Percentiles rank a stretch among this genome's conserved stretches.
Conservation (phyloP, 768 basidiomycete species). For the Hygrophorus pudorinus region DNA sequence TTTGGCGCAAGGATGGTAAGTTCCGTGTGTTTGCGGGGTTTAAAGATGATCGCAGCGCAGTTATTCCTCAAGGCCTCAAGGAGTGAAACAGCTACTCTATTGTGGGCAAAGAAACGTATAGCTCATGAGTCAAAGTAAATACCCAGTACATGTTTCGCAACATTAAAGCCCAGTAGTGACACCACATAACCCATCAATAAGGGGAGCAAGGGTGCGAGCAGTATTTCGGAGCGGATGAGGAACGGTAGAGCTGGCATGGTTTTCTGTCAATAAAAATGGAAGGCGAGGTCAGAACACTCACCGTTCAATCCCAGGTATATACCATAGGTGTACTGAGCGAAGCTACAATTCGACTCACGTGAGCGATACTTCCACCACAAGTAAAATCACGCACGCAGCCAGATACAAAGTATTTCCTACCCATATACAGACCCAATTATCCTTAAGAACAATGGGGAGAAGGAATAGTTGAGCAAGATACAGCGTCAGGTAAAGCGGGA, state of each 20-base stretch:
- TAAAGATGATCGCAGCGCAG: neutral
- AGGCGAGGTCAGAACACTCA: slow-evolving; percentile 16
- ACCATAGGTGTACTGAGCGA: slow-evolving; percentile 87
- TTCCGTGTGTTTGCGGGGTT: neutral
- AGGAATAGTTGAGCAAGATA: slow-evolving; percentile 86
- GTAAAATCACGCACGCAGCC: slow-evolving; percentile 51
- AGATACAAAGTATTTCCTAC: slow-evolving; percentile 90
- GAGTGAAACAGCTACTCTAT: neutral
- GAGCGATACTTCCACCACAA: neutral
- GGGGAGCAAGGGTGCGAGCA: slow-evolving; percentile 85
- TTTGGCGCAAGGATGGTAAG: neutral
- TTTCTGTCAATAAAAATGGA: slow-evolving; percentile 4
- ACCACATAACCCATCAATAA: slow-evolving; percentile 79
- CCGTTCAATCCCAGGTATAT: slow-evolving; percentile 81
- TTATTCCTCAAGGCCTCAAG: slow-evolving; percentile 5
- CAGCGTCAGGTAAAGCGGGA: slow-evolving; percentile 84
- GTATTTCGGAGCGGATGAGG: slow-evolving; percentile 78
- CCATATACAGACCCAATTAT: slow-evolving; percentile 91
- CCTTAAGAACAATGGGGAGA: slow-evolving; percentile 69
- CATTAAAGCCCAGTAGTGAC: slow-evolving; percentile 85
- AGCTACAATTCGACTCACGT: slow-evolving; percentile 30
- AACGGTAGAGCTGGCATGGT: slow-evolving; percentile 80
- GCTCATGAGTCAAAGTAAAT: slow-evolving; percentile 59
- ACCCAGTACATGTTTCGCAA: slow-evolving; percentile 70
- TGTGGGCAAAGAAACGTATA: neutral